Percentiles rank a stretch among this genome's conserved stretches.
Evolutionary conservation across 768 basidiomycete species (phyloP).

Genomic region (Butyriboletus loyo): DNA sequence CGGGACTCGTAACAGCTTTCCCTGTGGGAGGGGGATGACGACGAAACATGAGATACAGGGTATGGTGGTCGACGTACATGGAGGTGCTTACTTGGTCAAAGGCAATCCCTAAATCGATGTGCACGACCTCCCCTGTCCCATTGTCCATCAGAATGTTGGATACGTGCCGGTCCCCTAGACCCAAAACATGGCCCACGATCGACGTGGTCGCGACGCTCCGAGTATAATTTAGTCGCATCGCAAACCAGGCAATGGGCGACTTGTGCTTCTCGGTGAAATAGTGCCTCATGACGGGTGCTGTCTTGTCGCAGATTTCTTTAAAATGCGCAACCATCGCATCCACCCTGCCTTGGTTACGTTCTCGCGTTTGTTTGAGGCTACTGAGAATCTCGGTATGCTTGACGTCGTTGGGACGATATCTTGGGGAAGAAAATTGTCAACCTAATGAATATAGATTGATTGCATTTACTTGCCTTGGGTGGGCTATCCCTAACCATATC

Average conservation of each 20-base stretch:
- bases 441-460: neutral
- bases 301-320: slow-evolving; percentile 39
- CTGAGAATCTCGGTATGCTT: slow-evolving; percentile 29
- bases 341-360: slow-evolving; percentile 27
- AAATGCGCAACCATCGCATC: slow-evolving; percentile 37
- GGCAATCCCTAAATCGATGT: slow-evolving; percentile 95
- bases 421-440: slow-evolving; percentile 27
- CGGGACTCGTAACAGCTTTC: slow-evolving; percentile 71
- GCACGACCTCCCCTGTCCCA: slow-evolving; percentile 80
- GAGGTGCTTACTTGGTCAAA: slow-evolving; percentile 75
- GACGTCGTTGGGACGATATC: slow-evolving; percentile 66
- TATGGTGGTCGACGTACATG: neutral
- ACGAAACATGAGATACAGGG: neutral
- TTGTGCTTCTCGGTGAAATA: slow-evolving; percentile 92
- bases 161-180: slow-evolving; percentile 88
- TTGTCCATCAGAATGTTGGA: slow-evolving; percentile 91
- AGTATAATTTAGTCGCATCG: slow-evolving; percentile 84
- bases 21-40: slow-evolving; percentile 45
- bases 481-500: slow-evolving; percentile 61
- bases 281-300: slow-evolving; percentile 89
- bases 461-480: slow-evolving; percentile 47
- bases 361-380: slow-evolving; percentile 33
- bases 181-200: slow-evolving; percentile 90
- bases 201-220: slow-evolving; percentile 92
- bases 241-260: slow-evolving; percentile 87